Evolutionary conservation across 2,329 filamentous ascomycete genomes (phyloP), one percentile per base, ranked within the genome.

Genomic region (Apiospora kogelbergensis): DNA sequence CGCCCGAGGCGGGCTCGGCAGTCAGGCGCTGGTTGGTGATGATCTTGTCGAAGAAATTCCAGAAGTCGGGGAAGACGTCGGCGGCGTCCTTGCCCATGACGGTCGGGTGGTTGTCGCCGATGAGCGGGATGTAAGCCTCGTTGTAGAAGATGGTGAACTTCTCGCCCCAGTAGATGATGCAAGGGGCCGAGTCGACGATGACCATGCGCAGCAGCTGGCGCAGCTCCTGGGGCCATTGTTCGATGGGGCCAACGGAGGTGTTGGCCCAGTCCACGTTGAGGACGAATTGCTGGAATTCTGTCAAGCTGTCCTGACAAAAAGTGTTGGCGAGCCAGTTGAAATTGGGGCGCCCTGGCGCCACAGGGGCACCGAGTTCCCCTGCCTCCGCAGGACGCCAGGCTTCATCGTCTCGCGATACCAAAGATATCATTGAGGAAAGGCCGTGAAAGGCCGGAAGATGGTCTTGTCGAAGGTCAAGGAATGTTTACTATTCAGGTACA

Each of bases 361-460:
- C 33, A 13, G 63, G 30, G 30, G 26, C 20, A 37, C 30, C 20
- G 5, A 37, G 53, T 30, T 37, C 53, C 7, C 53, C 53, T 33
- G 30, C 53, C n/a, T 65, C 63, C 9, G 17, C 37, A 17, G 40
- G 37, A 5, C n/a, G 63, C 63, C 42, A 13, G 37, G 17, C 22
- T 42, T 44, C 82, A 2, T 81, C 80, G 0, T 82, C 82, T 1
- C 89, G 79, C 13, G 75, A 72, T 6, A 90, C 84, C 0, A 72
- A 74, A 37, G 53, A 60, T 60, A 60, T 60, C 53, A 60, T 60
- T 60, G 53, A 60, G 53, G 17, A 60, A 17, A 60, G 53, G 53
- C 53, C 53, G 53, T 60, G 17, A 9, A 6, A 60, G 30, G 53
- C 53, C 53, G 53, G 30, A 60, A 37, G 48, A 7, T 33, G 46